phyloP scores from a whole-genome alignment of 345 rosid genomes.

The Erysimum cheiranthoides region DNA sequence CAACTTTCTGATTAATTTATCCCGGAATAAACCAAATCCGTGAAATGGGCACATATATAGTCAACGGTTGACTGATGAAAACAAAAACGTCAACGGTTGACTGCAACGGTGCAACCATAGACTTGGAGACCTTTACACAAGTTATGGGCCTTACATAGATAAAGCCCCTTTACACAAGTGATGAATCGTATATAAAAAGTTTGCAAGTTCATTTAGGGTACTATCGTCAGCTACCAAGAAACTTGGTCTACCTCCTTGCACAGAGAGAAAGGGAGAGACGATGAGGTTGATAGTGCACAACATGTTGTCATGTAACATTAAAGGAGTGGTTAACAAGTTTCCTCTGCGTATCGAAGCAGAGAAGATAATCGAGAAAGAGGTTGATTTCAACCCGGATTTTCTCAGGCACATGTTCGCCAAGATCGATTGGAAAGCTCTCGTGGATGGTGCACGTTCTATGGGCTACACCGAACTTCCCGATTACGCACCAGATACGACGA shows the following conservation, averaged over 20 bases:
- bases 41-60: not conserved
- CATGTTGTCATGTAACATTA: slow-evolving; percentile 79
- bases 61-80: not conserved
- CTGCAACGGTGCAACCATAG: not conserved
- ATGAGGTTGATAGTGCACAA: slow-evolving; percentile 86
- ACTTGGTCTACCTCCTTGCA: slow-evolving; percentile 4
- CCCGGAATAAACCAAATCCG: not conserved
- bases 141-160: slow-evolving; percentile 20
- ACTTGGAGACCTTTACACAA: not conserved
- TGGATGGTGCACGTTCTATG: slow-evolving; percentile 61
- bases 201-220: not conserved
- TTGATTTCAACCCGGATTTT: slow-evolving; percentile 74
- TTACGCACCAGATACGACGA: slow-evolving; percentile 51
- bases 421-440: slow-evolving; percentile 78
- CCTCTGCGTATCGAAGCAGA: slow-evolving; percentile 70
- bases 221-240: not conserved
- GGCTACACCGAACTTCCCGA: slow-evolving; percentile 74
- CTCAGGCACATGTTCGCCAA: slow-evolving; percentile 67
- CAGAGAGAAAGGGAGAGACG: slow-evolving; percentile 8
- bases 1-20: not conserved
- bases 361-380: slow-evolving; percentile 62
- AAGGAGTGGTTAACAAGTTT: slow-evolving; percentile 78
- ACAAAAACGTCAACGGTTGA: not conserved
- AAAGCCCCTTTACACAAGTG: slow-evolving; percentile 16
- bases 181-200: not conserved